Percentiles rank a stretch among this genome's conserved stretches.
phyloP scores from a whole-genome alignment of 148 eudicot genomes.

The Cornus florida region DNA sequence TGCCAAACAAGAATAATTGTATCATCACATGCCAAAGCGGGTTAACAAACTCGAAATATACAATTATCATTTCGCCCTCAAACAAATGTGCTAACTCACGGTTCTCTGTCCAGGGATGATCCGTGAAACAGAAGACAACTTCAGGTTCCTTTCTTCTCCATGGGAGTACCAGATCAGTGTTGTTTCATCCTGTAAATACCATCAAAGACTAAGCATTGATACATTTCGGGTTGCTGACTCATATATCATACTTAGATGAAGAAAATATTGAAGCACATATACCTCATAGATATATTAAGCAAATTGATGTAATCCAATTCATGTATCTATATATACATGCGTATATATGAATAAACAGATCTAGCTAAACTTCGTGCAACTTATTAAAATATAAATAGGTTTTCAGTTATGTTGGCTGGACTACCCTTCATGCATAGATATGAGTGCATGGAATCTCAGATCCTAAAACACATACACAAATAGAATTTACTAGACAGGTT shows the following conservation, averaged over 20 bases:
- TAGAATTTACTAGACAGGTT: background rate
- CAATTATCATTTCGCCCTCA: slow-evolving; percentile 2
- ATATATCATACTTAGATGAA: background rate
- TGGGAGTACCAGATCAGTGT: slow-evolving; percentile 80
- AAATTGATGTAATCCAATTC: background rate
- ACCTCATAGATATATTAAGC: background rate
- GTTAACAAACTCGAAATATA: background rate
- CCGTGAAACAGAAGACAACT: slow-evolving; percentile 59
- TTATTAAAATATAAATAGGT: background rate
- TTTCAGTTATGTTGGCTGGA: background rate
- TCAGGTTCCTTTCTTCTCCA: slow-evolving; percentile 75
- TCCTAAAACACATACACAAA: background rate
- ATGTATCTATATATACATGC: background rate
- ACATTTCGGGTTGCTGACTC: background rate
- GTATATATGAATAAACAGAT: background rate
- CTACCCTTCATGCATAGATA: no score
- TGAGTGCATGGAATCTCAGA: background rate
- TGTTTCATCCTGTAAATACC: slow-evolving; percentile 70
- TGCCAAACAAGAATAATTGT: background rate
- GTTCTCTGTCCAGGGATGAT: slow-evolving; percentile 95
- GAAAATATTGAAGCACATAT: background rate
- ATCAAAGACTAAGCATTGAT: background rate
- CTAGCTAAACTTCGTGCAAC: background rate
- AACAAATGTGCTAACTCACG: slow-evolving; percentile 55
- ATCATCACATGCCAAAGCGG: background rate